Evolutionary conservation across 1,284 basidiomycete species (phyloP).

Genomic region (Trichosporon coremiiforme): DNA sequence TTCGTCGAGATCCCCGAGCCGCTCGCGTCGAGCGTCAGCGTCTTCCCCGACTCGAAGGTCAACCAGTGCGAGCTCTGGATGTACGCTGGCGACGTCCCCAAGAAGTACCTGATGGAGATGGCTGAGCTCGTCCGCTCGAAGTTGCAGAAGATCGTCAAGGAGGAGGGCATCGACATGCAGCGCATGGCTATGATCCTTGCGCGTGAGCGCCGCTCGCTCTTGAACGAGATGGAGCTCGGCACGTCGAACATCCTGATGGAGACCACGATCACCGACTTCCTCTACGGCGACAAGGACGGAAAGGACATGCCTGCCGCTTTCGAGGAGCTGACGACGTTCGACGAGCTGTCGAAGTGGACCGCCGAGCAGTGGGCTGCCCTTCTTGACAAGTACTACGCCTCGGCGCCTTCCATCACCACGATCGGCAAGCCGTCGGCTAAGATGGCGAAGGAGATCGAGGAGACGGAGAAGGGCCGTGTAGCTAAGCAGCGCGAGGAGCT

Average conservation of each 20-base stretch:
- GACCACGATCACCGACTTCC: conserved; percentile 63
- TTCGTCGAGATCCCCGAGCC: conserved; percentile 92
- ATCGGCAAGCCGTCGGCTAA: conserved; percentile 84
- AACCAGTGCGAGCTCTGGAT: conserved; percentile 73
- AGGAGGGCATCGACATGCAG: conserved; percentile 85
- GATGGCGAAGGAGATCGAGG: conserved; percentile 79
- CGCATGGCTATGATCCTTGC: conserved; percentile 86
- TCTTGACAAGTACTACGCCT: conserved; percentile 80
- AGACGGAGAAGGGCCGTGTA: conserved; percentile 77
- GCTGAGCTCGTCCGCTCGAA: conserved; percentile 70
- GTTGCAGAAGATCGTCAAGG: conserved; percentile 67
- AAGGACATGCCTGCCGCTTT: conserved; percentile 73
- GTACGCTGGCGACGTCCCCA: conserved; percentile 81
- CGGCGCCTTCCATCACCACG: conserved; percentile 70
- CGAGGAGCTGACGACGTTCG: conserved; percentile 77
- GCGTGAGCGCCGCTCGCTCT: conserved; percentile 76
- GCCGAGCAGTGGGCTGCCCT: conserved; percentile 76
- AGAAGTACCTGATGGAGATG: conserved; percentile 73
- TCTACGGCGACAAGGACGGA: conserved; percentile 84
- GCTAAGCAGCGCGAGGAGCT: conserved; percentile 69
- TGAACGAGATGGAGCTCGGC: conserved; percentile 53
- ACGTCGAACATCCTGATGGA: conserved; percentile 50
- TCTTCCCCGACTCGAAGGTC: conserved; percentile 76
- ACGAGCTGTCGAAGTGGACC: conserved; percentile 69
- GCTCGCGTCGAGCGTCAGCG: conserved; percentile 82